These are phyloP conservation scores for Thelonectria discophora DNA, from an alignment of 2,329 filamentous ascomycete genomes.

Conservation along the genomic window DNA sequence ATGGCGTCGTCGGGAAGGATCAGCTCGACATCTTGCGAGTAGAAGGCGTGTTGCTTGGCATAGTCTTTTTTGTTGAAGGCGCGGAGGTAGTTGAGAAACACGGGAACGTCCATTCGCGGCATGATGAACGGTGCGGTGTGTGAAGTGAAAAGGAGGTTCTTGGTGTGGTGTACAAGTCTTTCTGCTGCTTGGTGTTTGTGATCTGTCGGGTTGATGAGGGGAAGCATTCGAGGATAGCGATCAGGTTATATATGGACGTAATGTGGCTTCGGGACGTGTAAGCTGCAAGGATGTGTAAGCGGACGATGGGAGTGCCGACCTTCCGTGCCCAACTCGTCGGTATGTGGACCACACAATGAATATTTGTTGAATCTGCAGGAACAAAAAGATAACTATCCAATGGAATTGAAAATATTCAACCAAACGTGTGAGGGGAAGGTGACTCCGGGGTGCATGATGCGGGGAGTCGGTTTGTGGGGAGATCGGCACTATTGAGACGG, in stretches of 20 bases:
- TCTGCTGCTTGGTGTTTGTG: neutral
- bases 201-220: neutral
- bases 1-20: slow-evolving; percentile 6
- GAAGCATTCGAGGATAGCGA: neutral
- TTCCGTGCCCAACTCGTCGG: neutral
- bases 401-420: neutral
- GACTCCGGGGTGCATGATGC: neutral
- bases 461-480: neutral
- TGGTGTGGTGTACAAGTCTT: neutral
- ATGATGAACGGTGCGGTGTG: neutral
- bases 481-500: neutral
- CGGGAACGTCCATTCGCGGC: neutral
- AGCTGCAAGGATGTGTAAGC: neutral
- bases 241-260: neutral
- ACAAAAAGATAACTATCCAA: neutral
- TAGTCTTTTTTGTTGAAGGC: slow-evolving; percentile 18
- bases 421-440: neutral
- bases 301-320: neutral
- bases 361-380: neutral
- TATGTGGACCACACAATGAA: neutral
- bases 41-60: slow-evolving; percentile 7
- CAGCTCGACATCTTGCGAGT: slow-evolving; percentile 5
- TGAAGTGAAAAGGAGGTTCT: neutral
- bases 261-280: neutral
- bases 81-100: slow-evolving; percentile 9